A percentile compares a stretch with the other conserved stretches of the same genome.
Evolutionary conservation across 345 rosid species (phyloP).

Genomic region (Microcos paniculata): DNA sequence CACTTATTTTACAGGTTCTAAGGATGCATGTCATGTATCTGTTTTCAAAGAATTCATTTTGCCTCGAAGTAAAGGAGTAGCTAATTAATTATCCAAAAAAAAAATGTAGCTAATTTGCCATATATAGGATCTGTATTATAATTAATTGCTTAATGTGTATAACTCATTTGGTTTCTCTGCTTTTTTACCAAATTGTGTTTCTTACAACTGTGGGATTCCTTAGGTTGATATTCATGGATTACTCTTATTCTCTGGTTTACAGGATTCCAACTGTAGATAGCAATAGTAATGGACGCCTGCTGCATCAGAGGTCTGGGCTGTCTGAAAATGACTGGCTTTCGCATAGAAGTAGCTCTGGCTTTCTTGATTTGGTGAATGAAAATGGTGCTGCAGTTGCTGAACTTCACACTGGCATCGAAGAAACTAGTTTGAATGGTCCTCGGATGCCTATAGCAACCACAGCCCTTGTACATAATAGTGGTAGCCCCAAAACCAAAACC

Average conservation of each 20-base stretch:
- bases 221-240: constrained; percentile 1
- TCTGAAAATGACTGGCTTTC: constrained; percentile 39
- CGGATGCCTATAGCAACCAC: constrained; percentile 32
- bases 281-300: constrained; percentile 31
- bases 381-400: constrained; percentile 26
- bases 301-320: constrained; percentile 35
- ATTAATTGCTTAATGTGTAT: background rate
- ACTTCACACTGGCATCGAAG: constrained; percentile 30
- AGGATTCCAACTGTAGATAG: constrained; percentile 37
- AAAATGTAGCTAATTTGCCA: no score
- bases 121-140: background rate
- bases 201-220: background rate
- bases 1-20: background rate
- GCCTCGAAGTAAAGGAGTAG: background rate
- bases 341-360: constrained; percentile 34
- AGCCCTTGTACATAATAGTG: constrained; percentile 49
- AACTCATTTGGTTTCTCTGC: background rate
- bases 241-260: constrained; percentile 1
- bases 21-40: background rate
- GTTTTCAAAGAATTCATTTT: background rate
- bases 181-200: background rate
- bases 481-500: constrained; percentile 26
- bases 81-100: no score
- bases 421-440: constrained; percentile 33
- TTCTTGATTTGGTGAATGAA: constrained; percentile 35